Percentiles rank a stretch among this genome's conserved stretches.
Evolutionary conservation across 177 flowering plant species (phyloP).

Genomic region (Tripterygium wilfordii): DNA sequence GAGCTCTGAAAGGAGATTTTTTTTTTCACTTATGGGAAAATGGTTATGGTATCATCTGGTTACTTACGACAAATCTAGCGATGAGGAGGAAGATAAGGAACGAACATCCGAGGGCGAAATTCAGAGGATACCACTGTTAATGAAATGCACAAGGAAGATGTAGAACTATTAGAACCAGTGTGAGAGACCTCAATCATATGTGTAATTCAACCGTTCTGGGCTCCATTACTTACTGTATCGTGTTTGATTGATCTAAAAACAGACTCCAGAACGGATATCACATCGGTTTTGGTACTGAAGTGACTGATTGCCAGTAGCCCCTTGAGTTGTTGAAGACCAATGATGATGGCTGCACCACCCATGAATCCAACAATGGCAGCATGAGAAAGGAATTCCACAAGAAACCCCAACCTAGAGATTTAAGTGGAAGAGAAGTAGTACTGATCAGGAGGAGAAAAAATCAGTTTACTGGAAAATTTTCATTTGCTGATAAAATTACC

Average conservation of each 20-base stretch:
- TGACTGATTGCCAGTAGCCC: slow-evolving; percentile 56
- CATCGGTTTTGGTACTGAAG: slow-evolving; percentile 61
- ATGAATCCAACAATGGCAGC: slow-evolving; percentile 81
- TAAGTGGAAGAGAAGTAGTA: neutral
- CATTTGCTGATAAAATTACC: too few species aligned
- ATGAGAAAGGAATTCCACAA: slow-evolving; percentile 74
- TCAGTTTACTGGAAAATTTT: too few species aligned
- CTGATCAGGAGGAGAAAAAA: neutral
- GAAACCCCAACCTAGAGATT: slow-evolving; percentile 56
- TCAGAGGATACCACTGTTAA: slow-evolving; percentile 56
- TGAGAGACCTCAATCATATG: neutral
- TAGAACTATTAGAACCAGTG: neutral
- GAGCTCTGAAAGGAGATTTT: too few species aligned
- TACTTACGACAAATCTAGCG: slow-evolving; percentile 54
- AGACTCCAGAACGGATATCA: slow-evolving; percentile 45
- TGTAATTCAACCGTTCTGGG: neutral
- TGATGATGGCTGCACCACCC: slow-evolving; percentile 80
- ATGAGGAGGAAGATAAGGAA: slow-evolving; percentile 65
- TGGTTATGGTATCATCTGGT: too few species aligned
- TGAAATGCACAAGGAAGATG: neutral
- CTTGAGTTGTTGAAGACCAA: slow-evolving; percentile 70
- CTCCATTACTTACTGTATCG: slow-evolving; percentile 29
- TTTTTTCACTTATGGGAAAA: too few species aligned
- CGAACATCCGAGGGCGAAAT: slow-evolving; percentile 46
- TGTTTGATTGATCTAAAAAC: slow-evolving; percentile 43